Conservation (phyloP, 371 early-diverging fungal species). For the Synchytrium microbalum region DNA sequence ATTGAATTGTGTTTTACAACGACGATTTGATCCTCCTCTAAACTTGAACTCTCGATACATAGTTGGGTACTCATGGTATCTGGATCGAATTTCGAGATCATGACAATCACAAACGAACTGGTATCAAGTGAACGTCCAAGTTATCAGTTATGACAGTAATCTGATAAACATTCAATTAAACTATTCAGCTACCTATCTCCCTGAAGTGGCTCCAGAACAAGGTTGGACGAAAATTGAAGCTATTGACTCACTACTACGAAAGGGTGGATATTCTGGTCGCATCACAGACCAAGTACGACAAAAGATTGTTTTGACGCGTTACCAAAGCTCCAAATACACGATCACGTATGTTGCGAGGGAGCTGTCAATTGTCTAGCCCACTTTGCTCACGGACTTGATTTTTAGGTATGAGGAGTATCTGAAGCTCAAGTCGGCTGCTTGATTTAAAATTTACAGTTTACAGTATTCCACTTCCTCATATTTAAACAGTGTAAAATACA, state of each 20-base stretch:
- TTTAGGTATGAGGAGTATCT: no score
- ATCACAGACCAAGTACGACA: slow-evolving; percentile 51
- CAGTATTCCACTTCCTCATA: no score
- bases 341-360: slow-evolving; percentile 38
- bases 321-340: slow-evolving; percentile 63
- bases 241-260: slow-evolving; percentile 72
- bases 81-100: slow-evolving; percentile 71
- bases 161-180: neutral
- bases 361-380: no score
- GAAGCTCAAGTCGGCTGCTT: no score
- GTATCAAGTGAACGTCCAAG: neutral
- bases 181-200: slow-evolving; percentile 73
- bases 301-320: slow-evolving; percentile 63
- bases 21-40: slow-evolving; percentile 4
- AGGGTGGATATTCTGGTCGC: slow-evolving; percentile 64
- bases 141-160: neutral
- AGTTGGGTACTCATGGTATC: slow-evolving; percentile 82
- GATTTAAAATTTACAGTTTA: no score
- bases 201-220: slow-evolving; percentile 70
- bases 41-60: neutral
- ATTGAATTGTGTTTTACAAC: neutral
- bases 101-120: slow-evolving; percentile 45
- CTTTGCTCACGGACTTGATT: no score
- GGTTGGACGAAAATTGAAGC: slow-evolving; percentile 82
- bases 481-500: no score